Conservation (phyloP, 73 alveolate genomes). For the Blepharisma stoltei region DNA sequence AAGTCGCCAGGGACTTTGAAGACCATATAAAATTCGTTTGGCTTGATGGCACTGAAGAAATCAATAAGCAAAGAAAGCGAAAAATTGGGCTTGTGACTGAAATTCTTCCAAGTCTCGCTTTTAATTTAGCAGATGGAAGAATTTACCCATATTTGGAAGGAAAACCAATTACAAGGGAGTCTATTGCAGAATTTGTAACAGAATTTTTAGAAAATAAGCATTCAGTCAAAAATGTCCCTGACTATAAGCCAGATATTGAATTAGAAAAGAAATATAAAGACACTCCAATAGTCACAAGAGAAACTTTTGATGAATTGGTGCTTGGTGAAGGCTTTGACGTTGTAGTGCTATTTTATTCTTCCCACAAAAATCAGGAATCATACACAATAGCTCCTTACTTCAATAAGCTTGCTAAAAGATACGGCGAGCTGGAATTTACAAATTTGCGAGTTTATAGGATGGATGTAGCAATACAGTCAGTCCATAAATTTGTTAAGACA, state of each 20-base stretch:
- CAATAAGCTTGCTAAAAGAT: slow-evolving; percentile 2
- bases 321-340: slow-evolving; percentile 19
- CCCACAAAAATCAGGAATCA: slow-evolving; percentile 5
- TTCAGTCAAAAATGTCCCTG: not conserved
- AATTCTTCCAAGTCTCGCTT: slow-evolving; percentile 13
- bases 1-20: slow-evolving; percentile 13
- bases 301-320: not conserved
- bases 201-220: slow-evolving; percentile 14
- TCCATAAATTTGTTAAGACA: not conserved
- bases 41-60: not conserved
- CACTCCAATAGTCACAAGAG: not conserved
- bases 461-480: not conserved
- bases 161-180: not conserved
- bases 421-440: not conserved
- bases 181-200: not conserved
- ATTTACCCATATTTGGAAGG: slow-evolving; percentile 6
- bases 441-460: not conserved
- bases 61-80: not conserved
- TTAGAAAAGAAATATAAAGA: not conserved
- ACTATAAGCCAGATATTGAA: not conserved
- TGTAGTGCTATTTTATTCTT: slow-evolving; percentile 8
- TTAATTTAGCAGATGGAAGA: slow-evolving; percentile 17
- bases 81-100: slow-evolving; percentile 18
- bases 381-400: slow-evolving; percentile 12
- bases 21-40: not conserved